Percentiles rank a stretch among this genome's conserved stretches.
Evolutionary conservation across 805 yeast species (phyloP).

Genomic region (Zygosaccharomyces pseudorouxii): DNA sequence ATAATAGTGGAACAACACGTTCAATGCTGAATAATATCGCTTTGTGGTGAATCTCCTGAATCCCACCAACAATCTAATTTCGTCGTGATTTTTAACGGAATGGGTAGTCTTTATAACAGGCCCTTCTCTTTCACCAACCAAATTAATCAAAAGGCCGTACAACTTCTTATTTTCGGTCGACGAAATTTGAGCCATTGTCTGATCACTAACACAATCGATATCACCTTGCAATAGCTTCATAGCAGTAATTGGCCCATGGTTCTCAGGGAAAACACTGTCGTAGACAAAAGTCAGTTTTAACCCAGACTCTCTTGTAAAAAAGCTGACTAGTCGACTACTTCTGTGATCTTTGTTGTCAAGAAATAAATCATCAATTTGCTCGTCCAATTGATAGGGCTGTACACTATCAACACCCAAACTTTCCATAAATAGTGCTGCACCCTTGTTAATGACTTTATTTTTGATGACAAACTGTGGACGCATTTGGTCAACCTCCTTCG

Average conservation of each 20-base stretch:
- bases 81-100: conserved; percentile 72
- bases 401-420: conserved; percentile 35
- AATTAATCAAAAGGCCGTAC: conserved; percentile 65
- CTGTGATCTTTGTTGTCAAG: conserved; percentile 59
- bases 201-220: conserved; percentile 69
- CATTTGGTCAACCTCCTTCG: background rate
- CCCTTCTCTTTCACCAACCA: conserved; percentile 73
- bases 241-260: conserved; percentile 21
- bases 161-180: conserved; percentile 72
- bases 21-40: conserved; percentile 79
- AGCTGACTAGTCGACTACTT: conserved; percentile 72
- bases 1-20: conserved; percentile 84
- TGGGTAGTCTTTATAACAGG: conserved; percentile 82
- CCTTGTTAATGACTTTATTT: conserved; percentile 68
- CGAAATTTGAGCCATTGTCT: conserved; percentile 70
- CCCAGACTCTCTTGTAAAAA: conserved; percentile 35
- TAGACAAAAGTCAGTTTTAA: conserved; percentile 58
- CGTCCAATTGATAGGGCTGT: conserved; percentile 54
- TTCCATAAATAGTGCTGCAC: conserved; percentile 89
- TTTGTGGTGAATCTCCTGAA: conserved; percentile 80
- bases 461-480: conserved; percentile 51
- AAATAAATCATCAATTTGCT: conserved; percentile 74
- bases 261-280: conserved; percentile 52
- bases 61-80: conserved; percentile 84
- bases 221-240: conserved; percentile 37